These are phyloP conservation scores for Alternaria brassicae DNA, from an alignment of 2,329 filamentous ascomycete genomes.

Conservation along the genomic window DNA sequence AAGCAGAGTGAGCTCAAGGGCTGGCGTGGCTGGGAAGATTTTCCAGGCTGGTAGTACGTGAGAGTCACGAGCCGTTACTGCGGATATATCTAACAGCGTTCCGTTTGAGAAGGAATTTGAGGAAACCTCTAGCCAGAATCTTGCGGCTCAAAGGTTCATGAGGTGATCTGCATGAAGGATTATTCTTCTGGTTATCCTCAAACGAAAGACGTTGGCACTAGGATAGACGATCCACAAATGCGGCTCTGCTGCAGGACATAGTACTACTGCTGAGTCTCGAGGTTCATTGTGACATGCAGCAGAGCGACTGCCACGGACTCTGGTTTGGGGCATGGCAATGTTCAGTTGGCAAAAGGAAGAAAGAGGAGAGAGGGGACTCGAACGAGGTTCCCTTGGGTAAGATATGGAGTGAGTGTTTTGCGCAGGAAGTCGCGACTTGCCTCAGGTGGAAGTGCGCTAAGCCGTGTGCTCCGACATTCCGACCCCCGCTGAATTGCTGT, in stretches of 20 bases:
- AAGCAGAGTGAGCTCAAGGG: neutral
- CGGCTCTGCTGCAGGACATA: conserved; percentile 19
- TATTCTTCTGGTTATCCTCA: neutral
- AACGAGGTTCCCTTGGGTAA: neutral
- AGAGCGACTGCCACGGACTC: neutral
- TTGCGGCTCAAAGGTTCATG: neutral
- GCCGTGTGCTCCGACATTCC: conserved; percentile 14
- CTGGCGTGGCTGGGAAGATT: neutral
- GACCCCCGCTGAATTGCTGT: conserved; percentile 14
- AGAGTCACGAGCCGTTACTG: neutral
- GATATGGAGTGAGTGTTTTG: neutral
- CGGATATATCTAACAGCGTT: neutral
- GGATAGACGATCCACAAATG: conserved; percentile 13
- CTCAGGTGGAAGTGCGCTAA: conserved; percentile 6
- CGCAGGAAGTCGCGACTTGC: neutral
- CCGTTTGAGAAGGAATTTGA: neutral
- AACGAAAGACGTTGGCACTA: neutral
- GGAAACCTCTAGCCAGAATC: neutral
- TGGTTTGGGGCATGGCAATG: neutral
- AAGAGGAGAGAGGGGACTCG: neutral
- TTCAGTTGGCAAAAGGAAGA: neutral
- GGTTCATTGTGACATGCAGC: neutral
- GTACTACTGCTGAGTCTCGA: neutral
- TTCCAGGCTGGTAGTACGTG: neutral
- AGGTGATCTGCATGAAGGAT: neutral